Conservation (phyloP, 2,329 filamentous ascomycete species). For the Cladosporium colombiae region DNA sequence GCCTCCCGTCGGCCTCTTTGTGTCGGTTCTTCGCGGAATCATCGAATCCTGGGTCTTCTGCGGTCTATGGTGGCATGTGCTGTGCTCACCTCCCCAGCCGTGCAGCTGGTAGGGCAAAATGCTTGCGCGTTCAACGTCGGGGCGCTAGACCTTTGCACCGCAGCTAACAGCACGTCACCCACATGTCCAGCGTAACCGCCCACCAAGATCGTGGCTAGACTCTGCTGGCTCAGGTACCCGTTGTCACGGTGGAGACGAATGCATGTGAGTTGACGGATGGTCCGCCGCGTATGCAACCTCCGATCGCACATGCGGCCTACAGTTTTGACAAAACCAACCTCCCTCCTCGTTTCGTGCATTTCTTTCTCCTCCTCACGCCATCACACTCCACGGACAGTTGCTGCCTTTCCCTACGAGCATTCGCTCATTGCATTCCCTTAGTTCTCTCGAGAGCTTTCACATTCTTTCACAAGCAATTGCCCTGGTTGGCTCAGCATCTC, state of each 20-base stretch:
- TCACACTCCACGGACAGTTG: slow-evolving; percentile 30
- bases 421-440: slow-evolving; percentile 44
- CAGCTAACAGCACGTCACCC: slow-evolving; percentile 8
- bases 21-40: slow-evolving; percentile 1
- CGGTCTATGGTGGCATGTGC: neutral
- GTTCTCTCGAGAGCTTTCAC: slow-evolving; percentile 38
- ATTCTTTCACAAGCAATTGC: slow-evolving; percentile 40
- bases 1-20: neutral
- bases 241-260: slow-evolving; percentile 8
- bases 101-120: slow-evolving; percentile 19
- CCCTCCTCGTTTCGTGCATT: slow-evolving; percentile 1
- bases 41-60: neutral
- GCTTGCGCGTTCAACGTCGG: slow-evolving; percentile 15
- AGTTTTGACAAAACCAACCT: slow-evolving; percentile 11
- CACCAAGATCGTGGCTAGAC: slow-evolving; percentile 18
- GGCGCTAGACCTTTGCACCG: slow-evolving; percentile 9
- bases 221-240: slow-evolving; percentile 10
- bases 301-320: slow-evolving; percentile 8
- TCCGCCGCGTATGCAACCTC: neutral
- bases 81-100: slow-evolving; percentile 15
- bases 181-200: slow-evolving; percentile 17
- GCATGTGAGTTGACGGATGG: slow-evolving; percentile 14
- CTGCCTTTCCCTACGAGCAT: slow-evolving; percentile 39
- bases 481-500: slow-evolving; percentile 44
- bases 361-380: slow-evolving; percentile 25